Evolutionary conservation across 1,284 basidiomycete genomes (phyloP).

Genomic region (Heterobasidion occidentale): DNA sequence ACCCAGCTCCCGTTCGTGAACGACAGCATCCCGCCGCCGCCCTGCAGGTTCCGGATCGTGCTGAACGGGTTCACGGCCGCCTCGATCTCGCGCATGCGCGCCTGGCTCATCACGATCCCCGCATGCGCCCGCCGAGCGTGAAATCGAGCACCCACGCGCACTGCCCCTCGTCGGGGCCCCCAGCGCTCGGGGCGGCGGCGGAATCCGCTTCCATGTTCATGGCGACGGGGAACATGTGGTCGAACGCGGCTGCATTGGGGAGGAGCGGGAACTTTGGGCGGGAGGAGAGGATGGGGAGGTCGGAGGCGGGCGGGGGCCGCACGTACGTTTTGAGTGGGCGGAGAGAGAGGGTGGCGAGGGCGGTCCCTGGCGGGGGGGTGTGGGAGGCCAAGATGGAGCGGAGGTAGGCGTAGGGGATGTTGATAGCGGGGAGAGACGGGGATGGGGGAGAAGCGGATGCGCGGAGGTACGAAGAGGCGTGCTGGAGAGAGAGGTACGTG

Average conservation of each 20-base stretch:
- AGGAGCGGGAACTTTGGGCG: conserved; percentile 16
- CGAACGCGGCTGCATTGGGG: conserved; percentile 33
- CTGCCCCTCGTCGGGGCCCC: conserved; percentile 11
- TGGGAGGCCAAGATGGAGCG: conserved; percentile 34
- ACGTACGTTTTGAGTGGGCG: conserved; percentile 21
- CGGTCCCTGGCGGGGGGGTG: conserved; percentile 35
- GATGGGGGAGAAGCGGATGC: conserved; percentile 10
- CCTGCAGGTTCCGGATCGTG: conserved; percentile 28
- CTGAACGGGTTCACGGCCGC: conserved; percentile 49
- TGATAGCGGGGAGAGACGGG: conserved; percentile 30
- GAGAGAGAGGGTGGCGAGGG: conserved; percentile 50
- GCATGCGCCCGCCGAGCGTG: conserved; percentile 41
- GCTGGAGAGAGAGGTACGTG: conserved; percentile 55
- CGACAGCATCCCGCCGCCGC: conserved; percentile 36
- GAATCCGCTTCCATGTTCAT: background rate
- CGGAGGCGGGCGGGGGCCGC: conserved; percentile 13
- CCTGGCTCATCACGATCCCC: conserved; percentile 65
- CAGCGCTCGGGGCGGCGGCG: conserved; percentile 14
- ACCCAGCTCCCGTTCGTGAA: conserved; percentile 60
- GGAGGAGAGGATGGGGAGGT: conserved; percentile 12
- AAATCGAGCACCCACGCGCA: conserved; percentile 68
- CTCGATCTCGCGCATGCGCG: conserved; percentile 61
- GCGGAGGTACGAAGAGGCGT: conserved; percentile 14
- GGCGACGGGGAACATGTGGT: conserved; percentile 40
- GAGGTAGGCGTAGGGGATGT: conserved; percentile 44